Conservation (phyloP, 768 basidiomycete species). For the Suillus clintonianus region DNA sequence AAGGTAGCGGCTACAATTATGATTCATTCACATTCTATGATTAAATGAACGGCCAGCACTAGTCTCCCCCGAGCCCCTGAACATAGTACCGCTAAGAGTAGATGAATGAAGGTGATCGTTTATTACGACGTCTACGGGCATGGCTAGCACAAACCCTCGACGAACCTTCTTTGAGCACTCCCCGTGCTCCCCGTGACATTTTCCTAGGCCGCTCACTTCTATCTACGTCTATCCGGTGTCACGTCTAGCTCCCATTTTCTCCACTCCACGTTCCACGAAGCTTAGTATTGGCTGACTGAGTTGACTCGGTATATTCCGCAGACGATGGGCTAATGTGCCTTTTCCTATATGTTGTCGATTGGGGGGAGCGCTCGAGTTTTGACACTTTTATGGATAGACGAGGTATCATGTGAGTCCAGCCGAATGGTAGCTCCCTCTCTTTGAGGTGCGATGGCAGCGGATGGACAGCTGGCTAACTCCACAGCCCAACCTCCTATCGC, state of each 20-base stretch:
- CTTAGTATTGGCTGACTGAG: slow-evolving; percentile 20
- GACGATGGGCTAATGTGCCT: neutral
- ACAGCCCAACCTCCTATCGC: neutral
- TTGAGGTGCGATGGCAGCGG: neutral
- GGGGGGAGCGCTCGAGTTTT: neutral
- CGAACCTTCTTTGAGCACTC: neutral
- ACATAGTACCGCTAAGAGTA: no score
- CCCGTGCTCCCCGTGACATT: neutral
- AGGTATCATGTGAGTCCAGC: neutral
- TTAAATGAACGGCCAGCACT: neutral
- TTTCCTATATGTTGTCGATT: neutral
- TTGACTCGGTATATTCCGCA: slow-evolving; percentile 22
- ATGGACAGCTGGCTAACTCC: neutral
- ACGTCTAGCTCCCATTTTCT: slow-evolving; percentile 24
- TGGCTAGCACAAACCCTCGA: neutral
- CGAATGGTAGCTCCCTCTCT: neutral
- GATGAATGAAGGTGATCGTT: neutral
- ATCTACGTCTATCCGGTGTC: slow-evolving; percentile 18
- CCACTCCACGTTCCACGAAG: slow-evolving; percentile 35
- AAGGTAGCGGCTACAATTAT: neutral
- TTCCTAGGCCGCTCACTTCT: slow-evolving; percentile 9
- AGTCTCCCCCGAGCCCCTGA: neutral
- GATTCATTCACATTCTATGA: neutral
- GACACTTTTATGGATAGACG: neutral
- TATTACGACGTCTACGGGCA: no score